Conservation (phyloP, 441 rosid genomes). For the Croton setiger region DNA sequence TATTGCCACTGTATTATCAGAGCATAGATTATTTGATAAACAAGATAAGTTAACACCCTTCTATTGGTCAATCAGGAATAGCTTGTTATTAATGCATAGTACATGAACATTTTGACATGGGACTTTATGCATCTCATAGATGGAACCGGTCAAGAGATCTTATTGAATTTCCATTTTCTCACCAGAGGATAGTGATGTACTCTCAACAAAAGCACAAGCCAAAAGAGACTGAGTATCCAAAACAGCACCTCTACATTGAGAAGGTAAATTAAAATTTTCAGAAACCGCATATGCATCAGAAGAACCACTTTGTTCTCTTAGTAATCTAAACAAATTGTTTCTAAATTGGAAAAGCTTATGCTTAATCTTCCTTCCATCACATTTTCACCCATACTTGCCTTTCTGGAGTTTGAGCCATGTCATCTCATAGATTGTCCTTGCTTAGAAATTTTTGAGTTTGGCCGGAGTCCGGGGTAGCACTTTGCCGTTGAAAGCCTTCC, state of each 20-base stretch:
- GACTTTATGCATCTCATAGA: conserved; percentile 3
- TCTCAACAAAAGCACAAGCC: not conserved
- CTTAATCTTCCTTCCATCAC: conserved; percentile 1
- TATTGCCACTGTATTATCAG: not conserved
- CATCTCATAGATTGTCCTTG: conserved; percentile 1
- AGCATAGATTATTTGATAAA: conserved; percentile 11
- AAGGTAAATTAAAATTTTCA: too few relatives aligned
- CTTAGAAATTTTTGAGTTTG: conserved; percentile 7
- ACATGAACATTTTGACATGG: conserved; percentile 9
- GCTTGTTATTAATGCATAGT: conserved; percentile 5
- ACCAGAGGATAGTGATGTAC: not conserved
- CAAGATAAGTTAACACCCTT: conserved; percentile 10
- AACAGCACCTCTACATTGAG: conserved; percentile 1
- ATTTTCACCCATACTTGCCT: not conserved
- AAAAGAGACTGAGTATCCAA: not conserved
- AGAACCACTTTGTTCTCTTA: not conserved
- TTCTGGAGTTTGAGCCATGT: not conserved
- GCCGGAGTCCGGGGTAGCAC: conserved; percentile 10
- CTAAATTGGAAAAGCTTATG: not conserved
- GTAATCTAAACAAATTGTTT: not conserved
- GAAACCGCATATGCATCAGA: not conserved
- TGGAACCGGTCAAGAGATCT: conserved; percentile 26
- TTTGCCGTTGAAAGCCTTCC: conserved; percentile 18
- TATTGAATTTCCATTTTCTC: conserved; percentile 19
- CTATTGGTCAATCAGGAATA: conserved; percentile 13